phyloP scores from a whole-genome alignment of 305 asterid genomes.

The Fraxinus xanthoxyloides region DNA sequence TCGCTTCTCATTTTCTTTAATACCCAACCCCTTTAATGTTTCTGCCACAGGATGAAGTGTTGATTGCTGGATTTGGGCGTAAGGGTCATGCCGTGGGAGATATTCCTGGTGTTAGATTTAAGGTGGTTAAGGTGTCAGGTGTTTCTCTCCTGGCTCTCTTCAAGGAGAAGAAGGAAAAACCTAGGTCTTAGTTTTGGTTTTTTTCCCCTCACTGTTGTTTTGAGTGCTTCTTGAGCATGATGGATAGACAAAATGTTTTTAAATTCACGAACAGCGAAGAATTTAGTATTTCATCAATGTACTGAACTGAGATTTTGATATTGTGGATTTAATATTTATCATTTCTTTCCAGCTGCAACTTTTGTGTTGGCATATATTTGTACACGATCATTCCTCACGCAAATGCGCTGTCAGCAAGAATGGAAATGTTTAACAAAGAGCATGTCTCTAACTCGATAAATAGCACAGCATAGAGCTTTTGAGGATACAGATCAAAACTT shows the following conservation, averaged over 20 bases:
- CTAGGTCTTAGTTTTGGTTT: conserved; percentile 45
- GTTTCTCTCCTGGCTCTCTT: conserved; percentile 65
- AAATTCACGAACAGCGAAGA: conserved; percentile 6
- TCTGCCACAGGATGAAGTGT: conserved; percentile 57
- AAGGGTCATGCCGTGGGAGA: conserved; percentile 82
- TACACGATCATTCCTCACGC: not conserved
- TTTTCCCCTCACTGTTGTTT: not conserved
- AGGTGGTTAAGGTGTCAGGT: conserved; percentile 77
- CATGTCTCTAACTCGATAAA: not conserved
- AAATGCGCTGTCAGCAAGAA: not conserved
- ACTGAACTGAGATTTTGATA: not conserved
- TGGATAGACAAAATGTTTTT: not conserved
- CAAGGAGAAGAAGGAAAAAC: conserved; percentile 70
- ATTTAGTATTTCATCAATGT: not conserved
- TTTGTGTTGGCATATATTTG: not conserved
- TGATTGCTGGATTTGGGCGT: conserved; percentile 83
- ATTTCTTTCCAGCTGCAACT: not conserved
- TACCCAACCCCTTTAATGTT: not conserved
- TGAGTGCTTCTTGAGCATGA: not conserved
- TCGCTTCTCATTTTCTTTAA: not conserved
- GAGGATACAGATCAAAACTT: not conserved
- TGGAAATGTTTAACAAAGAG: not conserved
- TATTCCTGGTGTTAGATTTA: conserved; percentile 72
- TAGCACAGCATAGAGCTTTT: not conserved
- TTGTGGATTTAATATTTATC: not conserved